Conservation (phyloP, 2,329 filamentous ascomycete species). For the Fusarium mundagurra region DNA sequence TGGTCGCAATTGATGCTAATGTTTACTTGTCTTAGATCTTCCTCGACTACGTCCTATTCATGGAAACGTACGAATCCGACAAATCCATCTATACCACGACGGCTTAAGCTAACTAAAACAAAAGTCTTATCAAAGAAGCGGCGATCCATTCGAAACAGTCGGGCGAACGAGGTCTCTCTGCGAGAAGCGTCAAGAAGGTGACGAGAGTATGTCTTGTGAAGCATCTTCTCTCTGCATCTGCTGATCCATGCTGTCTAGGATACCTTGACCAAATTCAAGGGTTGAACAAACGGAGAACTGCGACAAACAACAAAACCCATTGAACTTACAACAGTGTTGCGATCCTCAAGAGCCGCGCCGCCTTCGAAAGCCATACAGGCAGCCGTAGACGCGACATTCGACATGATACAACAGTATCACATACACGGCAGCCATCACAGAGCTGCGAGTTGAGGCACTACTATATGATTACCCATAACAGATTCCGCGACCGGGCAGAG, state of each 20-base stretch:
- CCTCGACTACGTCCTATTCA: conserved; percentile 84
- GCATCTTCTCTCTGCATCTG: not conserved
- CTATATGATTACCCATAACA: not conserved
- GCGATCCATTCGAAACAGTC: conserved; percentile 78
- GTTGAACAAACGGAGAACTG: conserved; percentile 54
- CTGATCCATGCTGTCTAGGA: conserved; percentile 56
- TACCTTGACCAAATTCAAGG: conserved; percentile 74
- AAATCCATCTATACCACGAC: not conserved
- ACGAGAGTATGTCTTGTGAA: conserved; percentile 68
- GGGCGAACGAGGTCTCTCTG: conserved; percentile 78
- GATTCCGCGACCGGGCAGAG: not conserved
- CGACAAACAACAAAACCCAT: not conserved
- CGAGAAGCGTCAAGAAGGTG: conserved; percentile 79
- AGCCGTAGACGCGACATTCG: not conserved
- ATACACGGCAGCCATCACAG: not conserved
- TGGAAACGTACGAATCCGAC: conserved; percentile 64
- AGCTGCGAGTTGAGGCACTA: not conserved
- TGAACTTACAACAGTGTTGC: not conserved
- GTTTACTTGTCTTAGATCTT: conserved; percentile 71
- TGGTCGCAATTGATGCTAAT: conserved; percentile 40
- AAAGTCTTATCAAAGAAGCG: conserved; percentile 81
- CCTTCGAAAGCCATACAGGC: not conserved
- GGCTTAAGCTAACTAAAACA: not conserved
- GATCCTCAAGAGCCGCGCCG: conserved; percentile 6
- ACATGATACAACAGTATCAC: not conserved